Base-by-base conservation (phyloP, 108 stramenopile species). In the Ochromonas danica region DNA sequence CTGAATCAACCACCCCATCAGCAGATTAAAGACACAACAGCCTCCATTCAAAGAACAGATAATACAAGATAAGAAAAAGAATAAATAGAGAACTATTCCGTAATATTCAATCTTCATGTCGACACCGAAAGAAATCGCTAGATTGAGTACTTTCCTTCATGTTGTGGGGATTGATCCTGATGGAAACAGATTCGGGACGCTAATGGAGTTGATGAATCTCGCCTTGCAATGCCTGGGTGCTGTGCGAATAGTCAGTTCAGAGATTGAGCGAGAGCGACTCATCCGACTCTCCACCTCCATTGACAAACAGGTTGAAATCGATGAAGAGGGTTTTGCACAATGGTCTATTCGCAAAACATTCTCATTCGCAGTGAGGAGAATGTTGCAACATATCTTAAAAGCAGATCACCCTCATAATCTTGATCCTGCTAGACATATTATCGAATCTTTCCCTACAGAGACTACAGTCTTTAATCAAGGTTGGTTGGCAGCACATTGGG, bases 181-280 rank as follows among this genome's bases (percentile, higher is more conserved):
- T 67, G 63, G 31, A 35, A 25, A 67, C 25, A 3, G 14, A 31
- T 22, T 31, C 3, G 25, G 17, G 10, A 67, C 6, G 6, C 3
- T 67, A 6, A 28, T 14, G 6, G 63, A 67, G 31, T 25, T 67
- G 17, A 67, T 67, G 63, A 33, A 22, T 10, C 25, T 67, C 25
- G 6, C 63, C 3, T 67, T 67, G 63, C 63, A 67, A 10, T 67
- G 63, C 31, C 63, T 67, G 3, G 63, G 63, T 6, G 63, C 33
- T 36, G 25, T 67, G 6, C 63, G 63, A 6, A 67, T 31, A 35
- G 10, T 67, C 10, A 17, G 10, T 22, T 22, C 10, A 22, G 35
- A 10, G 33, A 28, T 67, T 67, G 63, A 67, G 25, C 3, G 25
- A 25, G 33, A 67, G 25, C 17, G 31, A 3, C 6, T 10, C 30